Evolutionary conservation across 176 grass and related monocot species (phyloP).

Genomic region (Pharus latifolius): DNA sequence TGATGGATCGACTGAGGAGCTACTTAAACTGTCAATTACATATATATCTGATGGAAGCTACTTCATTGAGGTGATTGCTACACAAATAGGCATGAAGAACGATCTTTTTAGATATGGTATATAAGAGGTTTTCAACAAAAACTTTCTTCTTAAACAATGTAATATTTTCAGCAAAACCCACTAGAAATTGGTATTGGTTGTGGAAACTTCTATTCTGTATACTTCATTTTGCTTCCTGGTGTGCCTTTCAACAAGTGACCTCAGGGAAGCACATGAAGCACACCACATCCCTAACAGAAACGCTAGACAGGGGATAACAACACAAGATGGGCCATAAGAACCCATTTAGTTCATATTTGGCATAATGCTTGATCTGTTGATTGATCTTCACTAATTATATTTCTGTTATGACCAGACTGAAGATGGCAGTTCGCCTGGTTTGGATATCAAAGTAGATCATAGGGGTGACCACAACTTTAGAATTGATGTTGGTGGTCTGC

Average conservation of each 20-base stretch:
- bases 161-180: neutral
- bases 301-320: neutral
- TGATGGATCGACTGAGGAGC: slow-evolving; percentile 37
- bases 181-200: neutral
- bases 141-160: neutral
- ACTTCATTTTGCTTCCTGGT: neutral
- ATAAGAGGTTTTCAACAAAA: neutral
- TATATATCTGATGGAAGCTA: slow-evolving; percentile 71
- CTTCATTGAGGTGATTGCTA: slow-evolving; percentile 58
- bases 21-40: slow-evolving; percentile 62
- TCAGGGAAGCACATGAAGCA: neutral
- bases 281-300: neutral
- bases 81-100: neutral
- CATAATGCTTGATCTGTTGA: neutral
- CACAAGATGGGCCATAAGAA: neutral
- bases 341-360: neutral
- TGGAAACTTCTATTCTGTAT: neutral
- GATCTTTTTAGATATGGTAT: no score
- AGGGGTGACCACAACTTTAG: slow-evolving; percentile 45
- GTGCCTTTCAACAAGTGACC: neutral
- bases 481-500: slow-evolving; percentile 66
- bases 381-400: slow-evolving; percentile 4
- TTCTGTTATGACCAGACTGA: slow-evolving; percentile 48
- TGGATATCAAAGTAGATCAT: slow-evolving; percentile 65
- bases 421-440: slow-evolving; percentile 45